These are phyloP conservation scores for Neonectria ditissima DNA, from an alignment of 2,329 filamentous ascomycete genomes.

Conservation along the genomic window DNA sequence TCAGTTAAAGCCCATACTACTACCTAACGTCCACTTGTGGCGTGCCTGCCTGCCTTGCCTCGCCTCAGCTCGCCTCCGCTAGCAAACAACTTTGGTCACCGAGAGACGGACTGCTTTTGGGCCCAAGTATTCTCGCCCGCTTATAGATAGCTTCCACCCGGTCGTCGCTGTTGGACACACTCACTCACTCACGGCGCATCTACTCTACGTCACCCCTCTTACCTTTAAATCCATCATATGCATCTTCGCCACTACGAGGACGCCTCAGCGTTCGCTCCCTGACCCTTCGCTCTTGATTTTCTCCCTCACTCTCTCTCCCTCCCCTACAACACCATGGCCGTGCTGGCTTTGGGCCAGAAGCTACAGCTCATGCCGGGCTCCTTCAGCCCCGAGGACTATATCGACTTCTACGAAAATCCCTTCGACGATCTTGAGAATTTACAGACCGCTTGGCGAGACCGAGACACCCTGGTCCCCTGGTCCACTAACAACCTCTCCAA, in stretches of 20 bases:
- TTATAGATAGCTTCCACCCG: slow-evolving; percentile 7
- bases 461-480: slow-evolving; percentile 36
- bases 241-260: slow-evolving; percentile 8
- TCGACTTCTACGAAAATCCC: slow-evolving; percentile 47
- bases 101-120: slow-evolving; percentile 8
- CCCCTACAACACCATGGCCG: slow-evolving; percentile 7
- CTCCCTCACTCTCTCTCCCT: not conserved
- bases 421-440: slow-evolving; percentile 41
- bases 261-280: slow-evolving; percentile 3
- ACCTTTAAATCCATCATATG: slow-evolving; percentile 6
- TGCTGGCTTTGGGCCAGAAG: slow-evolving; percentile 25
- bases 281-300: not conserved
- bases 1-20: no score
- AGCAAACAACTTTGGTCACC: slow-evolving; percentile 6
- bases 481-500: slow-evolving; percentile 38
- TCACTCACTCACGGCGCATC: not conserved
- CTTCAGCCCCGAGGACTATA: slow-evolving; percentile 47
- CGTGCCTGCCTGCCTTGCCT: slow-evolving; percentile 1
- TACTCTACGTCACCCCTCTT: not conserved
- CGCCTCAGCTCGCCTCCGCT: slow-evolving; percentile 4
- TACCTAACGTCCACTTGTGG: not conserved
- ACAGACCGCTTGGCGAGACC: slow-evolving; percentile 41
- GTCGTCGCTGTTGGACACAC: not conserved
- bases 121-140: not conserved
- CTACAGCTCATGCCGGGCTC: slow-evolving; percentile 45